Evolutionary conservation across 2,329 filamentous ascomycete species (phyloP), one percentile per base, ranked within the genome.

Genomic region (Talaromyces sp.): DNA sequence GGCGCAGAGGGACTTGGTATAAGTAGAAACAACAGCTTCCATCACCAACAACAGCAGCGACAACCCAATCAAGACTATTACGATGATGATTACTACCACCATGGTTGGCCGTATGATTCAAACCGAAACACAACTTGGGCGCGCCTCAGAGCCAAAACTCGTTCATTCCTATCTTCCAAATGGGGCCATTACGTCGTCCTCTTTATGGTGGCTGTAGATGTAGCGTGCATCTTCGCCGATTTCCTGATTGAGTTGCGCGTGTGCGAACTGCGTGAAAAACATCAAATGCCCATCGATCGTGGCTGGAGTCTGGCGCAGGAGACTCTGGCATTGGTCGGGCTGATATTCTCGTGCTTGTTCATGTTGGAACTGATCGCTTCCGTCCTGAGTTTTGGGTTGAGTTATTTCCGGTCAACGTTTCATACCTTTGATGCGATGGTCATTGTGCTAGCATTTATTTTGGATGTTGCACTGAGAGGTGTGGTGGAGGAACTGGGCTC

Each of bases 321-420:
- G 9, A 77, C 71, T 0, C 74, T 90, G 44, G 81, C 81, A 12
- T 75, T 80, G 2, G 74, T 83, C 37, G 83, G 85, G 5, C 73
- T 89, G 50, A 76, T 84, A 1, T 86, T 90, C 70, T 88, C 84
- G 61, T 84, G 81, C 67, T 69, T 89, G 31, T 91, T 91, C 71
- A 80, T 90, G 77, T 67, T 81, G 0, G 88, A 91, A 74, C 73
- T 90, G 72, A 61, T 82, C 9, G 75, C 83, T 2, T 83, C 81
- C 33, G 72, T 89, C 2, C 85, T 85, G 77, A 84, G 84, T 2
- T 89, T 87, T 76, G 87, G 87, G 1, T 73, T 79, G 35, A 86
- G 84, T 11, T 87, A 85, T 71, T 84, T 88, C 66, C 67, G 73
- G 21, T 80, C 79, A 8, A 82, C 78, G 75, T 88, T 90, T 70